These are phyloP conservation scores for Phellopilus nigrolimitatus DNA, from an alignment of 1,284 basidiomycete species.

Conservation along the genomic window DNA sequence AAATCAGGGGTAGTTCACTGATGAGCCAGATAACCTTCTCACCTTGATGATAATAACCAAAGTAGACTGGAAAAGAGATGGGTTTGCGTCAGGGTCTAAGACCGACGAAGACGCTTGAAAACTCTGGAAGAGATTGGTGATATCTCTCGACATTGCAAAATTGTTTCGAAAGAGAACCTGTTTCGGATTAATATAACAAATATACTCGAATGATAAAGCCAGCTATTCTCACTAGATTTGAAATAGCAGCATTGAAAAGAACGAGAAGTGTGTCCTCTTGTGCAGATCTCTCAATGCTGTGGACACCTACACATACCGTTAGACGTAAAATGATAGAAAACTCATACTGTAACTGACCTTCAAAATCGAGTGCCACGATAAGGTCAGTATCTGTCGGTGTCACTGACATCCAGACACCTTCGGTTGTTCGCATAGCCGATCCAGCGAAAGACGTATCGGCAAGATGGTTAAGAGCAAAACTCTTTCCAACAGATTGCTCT, in stretches of 20 bases:
- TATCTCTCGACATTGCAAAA: slow-evolving; percentile 54
- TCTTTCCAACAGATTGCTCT: slow-evolving; percentile 63
- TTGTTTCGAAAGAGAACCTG: slow-evolving; percentile 63
- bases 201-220: background rate
- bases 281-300: slow-evolving; percentile 57
- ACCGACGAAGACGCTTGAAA: slow-evolving; percentile 59
- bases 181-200: background rate
- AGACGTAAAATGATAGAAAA: background rate
- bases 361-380: slow-evolving; percentile 60
- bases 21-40: background rate
- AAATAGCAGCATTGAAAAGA: slow-evolving; percentile 60
- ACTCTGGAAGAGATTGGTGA: slow-evolving; percentile 56
- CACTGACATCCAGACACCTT: slow-evolving; percentile 66
- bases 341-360: slow-evolving; percentile 35
- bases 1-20: background rate
- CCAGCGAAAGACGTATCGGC: slow-evolving; percentile 63
- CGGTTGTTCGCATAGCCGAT: slow-evolving; percentile 62
- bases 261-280: slow-evolving; percentile 62
- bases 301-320: slow-evolving; percentile 41
- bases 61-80: slow-evolving; percentile 52
- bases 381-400: slow-evolving; percentile 52
- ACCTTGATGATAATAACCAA: slow-evolving; percentile 63
- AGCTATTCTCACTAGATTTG: slow-evolving; percentile 43
- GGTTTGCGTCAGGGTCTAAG: slow-evolving; percentile 53
- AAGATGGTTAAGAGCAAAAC: slow-evolving; percentile 56